Base-by-base conservation (phyloP, 805 yeast species). In the Lachancea fermentati region DNA sequence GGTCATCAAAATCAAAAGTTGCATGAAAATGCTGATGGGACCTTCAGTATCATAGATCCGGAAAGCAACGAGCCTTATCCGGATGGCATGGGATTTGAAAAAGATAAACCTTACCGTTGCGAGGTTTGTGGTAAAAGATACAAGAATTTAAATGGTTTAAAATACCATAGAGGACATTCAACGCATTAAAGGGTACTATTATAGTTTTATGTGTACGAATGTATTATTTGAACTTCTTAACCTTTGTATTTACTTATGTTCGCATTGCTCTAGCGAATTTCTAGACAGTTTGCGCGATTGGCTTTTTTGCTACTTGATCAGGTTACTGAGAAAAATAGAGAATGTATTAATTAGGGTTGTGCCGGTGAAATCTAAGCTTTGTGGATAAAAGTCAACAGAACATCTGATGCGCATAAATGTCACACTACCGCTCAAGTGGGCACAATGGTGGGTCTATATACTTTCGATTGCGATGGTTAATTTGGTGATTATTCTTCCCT, bases 121-220 rank as follows among this genome's bases (percentile, higher is more conserved):
- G 97, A 93, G 67, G 96, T 91, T 32, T 93, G 98, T 67, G 97
- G 97, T 44, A 93, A 91, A 66, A 71, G 98, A 42, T 93, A 93
- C 69, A 93, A 93, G 72, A 93, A 93, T 58, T 70, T 93, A 56
- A 93, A 93, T 62, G 98, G 98, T 19, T 72, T 93, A 63, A 93
- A 93, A 66, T 93, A 93, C 63, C 98, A 93, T 65, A 78, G 97
- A 54, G 97, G 96, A 16, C 98, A 93, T 66, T 81, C 97, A n/a
- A 91, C 97, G 32, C 97, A 91, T 69, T 89, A 63, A 58, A 19
- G 26, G 30, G 9, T n/a, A 17, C 7, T 14, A 28, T 7, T 15
- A 5, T 22, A 22, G 30, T 24, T 31, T n/a, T 18, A 32, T 19
- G 26, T 25, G 30, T 15, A 24, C 28, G 37, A 34, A 29, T 37